phyloP scores from a whole-genome alignment of 2,329 filamentous ascomycete genomes.

The Cercospora beticola region DNA sequence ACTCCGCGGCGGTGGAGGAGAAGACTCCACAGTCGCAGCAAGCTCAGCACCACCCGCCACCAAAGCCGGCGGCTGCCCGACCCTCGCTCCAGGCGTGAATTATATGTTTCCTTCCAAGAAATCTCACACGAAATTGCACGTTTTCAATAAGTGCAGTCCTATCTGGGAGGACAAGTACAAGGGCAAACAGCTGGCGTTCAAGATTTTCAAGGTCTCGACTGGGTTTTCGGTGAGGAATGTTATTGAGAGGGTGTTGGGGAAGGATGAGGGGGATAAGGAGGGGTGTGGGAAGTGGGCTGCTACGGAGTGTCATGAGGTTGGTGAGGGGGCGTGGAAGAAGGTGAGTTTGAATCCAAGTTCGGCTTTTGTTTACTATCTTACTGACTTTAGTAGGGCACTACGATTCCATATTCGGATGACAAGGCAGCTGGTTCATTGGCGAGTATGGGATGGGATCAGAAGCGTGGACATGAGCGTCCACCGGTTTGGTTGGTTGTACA shows the following conservation, averaged over 20 bases:
- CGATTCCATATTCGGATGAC: slow-evolving; percentile 32
- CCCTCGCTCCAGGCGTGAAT: slow-evolving; percentile 29
- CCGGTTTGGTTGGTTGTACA: slow-evolving; percentile 41
- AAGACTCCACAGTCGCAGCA: background rate
- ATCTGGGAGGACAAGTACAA: slow-evolving; percentile 32
- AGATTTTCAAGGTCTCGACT: slow-evolving; percentile 37
- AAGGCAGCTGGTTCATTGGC: slow-evolving; percentile 32
- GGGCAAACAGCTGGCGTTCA: slow-evolving; percentile 29
- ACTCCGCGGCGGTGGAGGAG: slow-evolving; percentile 2
- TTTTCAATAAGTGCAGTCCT: slow-evolving; percentile 31
- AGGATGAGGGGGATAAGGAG: slow-evolving; percentile 18
- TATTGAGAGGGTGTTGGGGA: slow-evolving; percentile 34
- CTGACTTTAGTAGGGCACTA: slow-evolving; percentile 29
- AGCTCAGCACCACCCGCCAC: background rate
- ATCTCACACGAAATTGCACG: slow-evolving; percentile 33
- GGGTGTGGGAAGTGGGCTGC: slow-evolving; percentile 33
- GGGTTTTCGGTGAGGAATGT: slow-evolving; percentile 30
- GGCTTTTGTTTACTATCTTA: background rate
- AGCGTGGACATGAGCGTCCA: slow-evolving; percentile 32
- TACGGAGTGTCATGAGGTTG: slow-evolving; percentile 38
- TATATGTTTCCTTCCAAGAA: slow-evolving; percentile 32
- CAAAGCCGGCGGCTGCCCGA: slow-evolving; percentile 13
- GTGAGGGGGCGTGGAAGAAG: slow-evolving; percentile 35
- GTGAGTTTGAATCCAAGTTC: slow-evolving; percentile 21
- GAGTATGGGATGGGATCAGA: slow-evolving; percentile 37